Evolutionary conservation across 164 flowering plant genomes (phyloP).

Genomic region (Nelumbo lutea): DNA sequence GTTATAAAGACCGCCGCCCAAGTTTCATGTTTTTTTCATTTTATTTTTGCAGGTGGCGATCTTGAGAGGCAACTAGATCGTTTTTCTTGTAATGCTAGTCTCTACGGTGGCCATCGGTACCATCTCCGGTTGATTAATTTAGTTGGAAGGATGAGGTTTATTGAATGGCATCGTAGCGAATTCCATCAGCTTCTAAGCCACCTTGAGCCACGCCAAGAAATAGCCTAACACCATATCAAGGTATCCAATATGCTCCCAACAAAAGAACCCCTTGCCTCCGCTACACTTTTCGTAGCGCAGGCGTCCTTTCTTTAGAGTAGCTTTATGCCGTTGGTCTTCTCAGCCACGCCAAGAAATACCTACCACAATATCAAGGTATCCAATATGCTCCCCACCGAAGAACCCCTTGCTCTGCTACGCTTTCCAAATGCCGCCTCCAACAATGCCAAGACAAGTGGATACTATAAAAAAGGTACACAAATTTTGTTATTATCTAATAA

Average conservation of each 20-base stretch:
- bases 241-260: slow-evolving; percentile 50
- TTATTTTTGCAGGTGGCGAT: too few relatives aligned
- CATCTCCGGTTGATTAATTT: background rate
- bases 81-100: too few relatives aligned
- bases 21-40: too few relatives aligned
- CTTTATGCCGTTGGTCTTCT: slow-evolving; percentile 25
- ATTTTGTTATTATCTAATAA: too few relatives aligned
- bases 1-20: too few relatives aligned
- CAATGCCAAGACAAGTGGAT: slow-evolving; percentile 10
- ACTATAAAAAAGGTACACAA: too few relatives aligned
- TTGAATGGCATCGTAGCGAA: slow-evolving; percentile 21
- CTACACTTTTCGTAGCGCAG: slow-evolving; percentile 31
- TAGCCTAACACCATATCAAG: slow-evolving; percentile 55
- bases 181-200: slow-evolving; percentile 44
- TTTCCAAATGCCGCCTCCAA: slow-evolving; percentile 48
- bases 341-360: slow-evolving; percentile 52
- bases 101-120: too few relatives aligned
- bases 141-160: background rate
- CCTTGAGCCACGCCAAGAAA: slow-evolving; percentile 40
- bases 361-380: slow-evolving; percentile 50
- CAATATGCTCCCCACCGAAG: slow-evolving; percentile 57
- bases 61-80: too few relatives aligned
- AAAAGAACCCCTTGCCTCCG: slow-evolving; percentile 57
- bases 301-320: slow-evolving; percentile 38
- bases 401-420: slow-evolving; percentile 44